A percentile compares a stretch with the other conserved stretches of the same genome.
These are phyloP conservation scores for Parachlorella kessleri DNA, from an alignment of 139 green algal genomes.

Conservation along the genomic window DNA sequence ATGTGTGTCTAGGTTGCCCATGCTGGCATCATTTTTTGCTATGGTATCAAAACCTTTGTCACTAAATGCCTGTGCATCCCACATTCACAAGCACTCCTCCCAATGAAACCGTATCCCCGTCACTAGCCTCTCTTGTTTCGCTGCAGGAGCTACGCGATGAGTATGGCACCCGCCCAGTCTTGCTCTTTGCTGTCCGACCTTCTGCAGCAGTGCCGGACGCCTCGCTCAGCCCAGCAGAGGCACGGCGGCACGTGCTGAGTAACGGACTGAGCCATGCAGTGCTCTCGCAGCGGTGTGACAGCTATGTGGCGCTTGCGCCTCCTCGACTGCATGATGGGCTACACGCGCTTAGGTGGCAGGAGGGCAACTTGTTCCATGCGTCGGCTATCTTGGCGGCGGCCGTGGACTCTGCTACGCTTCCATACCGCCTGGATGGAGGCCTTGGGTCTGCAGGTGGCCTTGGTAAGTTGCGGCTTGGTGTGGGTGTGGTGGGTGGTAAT, in stretches of 20 bases:
- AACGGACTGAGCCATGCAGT: slow-evolving; percentile 36
- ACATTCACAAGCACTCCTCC: too few relatives aligned
- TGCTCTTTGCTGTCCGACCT: slow-evolving; percentile 54
- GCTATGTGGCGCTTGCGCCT: slow-evolving; percentile 49
- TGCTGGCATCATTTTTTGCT: too few relatives aligned
- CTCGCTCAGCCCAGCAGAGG: background rate
- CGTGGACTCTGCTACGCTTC: slow-evolving; percentile 56
- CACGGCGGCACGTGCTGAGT: slow-evolving; percentile 12
- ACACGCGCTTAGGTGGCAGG: slow-evolving; percentile 38
- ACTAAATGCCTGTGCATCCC: too few relatives aligned
- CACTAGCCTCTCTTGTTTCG: background rate
- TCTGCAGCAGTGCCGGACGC: background rate
- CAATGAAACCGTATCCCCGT: too few relatives aligned
- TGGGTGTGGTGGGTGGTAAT: too few relatives aligned
- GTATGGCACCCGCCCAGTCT: slow-evolving; percentile 37
- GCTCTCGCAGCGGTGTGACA: slow-evolving; percentile 34
- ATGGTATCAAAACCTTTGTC: too few relatives aligned
- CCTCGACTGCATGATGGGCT: background rate
- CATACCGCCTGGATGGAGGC: slow-evolving; percentile 25
- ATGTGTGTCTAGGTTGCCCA: too few relatives aligned
- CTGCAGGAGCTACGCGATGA: slow-evolving; percentile 52
- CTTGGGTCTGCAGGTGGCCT: too few relatives aligned
- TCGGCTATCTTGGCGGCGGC: slow-evolving; percentile 52
- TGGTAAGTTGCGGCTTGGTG: too few relatives aligned
- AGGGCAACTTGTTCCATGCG: slow-evolving; percentile 15